Evolutionary conservation across 805 yeast genomes (phyloP).

Genomic region (Zygotorulaspora florentina): DNA sequence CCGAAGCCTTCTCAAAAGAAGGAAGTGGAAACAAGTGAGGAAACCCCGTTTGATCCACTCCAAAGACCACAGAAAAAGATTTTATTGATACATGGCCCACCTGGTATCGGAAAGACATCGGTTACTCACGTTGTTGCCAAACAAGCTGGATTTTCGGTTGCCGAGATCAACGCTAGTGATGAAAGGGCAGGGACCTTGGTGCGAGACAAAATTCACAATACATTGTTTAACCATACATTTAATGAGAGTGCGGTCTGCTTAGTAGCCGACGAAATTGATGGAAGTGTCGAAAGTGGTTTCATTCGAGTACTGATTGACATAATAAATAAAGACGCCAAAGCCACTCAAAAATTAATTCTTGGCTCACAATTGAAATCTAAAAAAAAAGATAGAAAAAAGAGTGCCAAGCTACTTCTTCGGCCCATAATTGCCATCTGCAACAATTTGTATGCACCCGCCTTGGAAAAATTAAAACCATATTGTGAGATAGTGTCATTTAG

Average conservation of each 20-base stretch:
- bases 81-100: conserved; percentile 81
- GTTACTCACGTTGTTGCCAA: conserved; percentile 79
- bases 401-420: conserved; percentile 50
- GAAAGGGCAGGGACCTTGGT: conserved; percentile 62
- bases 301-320: conserved; percentile 56
- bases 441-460: conserved; percentile 69
- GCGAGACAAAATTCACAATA: conserved; percentile 52
- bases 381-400: conserved; percentile 33
- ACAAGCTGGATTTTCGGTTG: conserved; percentile 73
- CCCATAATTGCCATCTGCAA: conserved; percentile 93
- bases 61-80: conserved; percentile 60
- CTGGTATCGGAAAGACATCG: conserved; percentile 91
- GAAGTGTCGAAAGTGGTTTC: conserved; percentile 63
- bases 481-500: conserved; percentile 69
- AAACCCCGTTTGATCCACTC: conserved; percentile 41
- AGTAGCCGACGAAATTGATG: conserved; percentile 87
- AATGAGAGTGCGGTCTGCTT: conserved; percentile 75
- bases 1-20: conserved; percentile 14
- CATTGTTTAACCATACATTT: conserved; percentile 61
- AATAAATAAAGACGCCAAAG: conserved; percentile 52
- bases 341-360: conserved; percentile 37
- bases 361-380: conserved; percentile 14
- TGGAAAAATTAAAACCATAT: conserved; percentile 68
- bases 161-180: conserved; percentile 85
- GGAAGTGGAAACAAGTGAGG: conserved; percentile 2